Evolutionary conservation across 768 basidiomycete species (phyloP).

Genomic region (Tricholomella constricta): DNA sequence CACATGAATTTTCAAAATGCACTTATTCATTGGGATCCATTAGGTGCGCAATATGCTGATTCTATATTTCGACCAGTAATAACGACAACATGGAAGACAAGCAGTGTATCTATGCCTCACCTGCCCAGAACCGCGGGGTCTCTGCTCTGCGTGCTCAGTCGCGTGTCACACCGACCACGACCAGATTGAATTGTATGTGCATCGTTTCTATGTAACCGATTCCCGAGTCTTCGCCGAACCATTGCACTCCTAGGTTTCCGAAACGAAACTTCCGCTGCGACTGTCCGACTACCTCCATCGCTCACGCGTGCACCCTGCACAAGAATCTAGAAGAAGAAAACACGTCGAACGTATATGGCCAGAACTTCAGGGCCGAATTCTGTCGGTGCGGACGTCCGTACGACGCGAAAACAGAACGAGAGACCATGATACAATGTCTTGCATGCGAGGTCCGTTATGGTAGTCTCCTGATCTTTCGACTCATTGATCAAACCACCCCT

Average conservation of each 20-base stretch:
- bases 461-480: constrained; percentile 1
- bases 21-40: constrained; percentile 61
- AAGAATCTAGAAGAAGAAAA: constrained; percentile 55
- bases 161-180: constrained; percentile 88
- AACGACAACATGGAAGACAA: constrained; percentile 47
- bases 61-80: constrained; percentile 3
- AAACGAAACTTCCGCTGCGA: constrained; percentile 85
- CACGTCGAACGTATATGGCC: constrained; percentile 62
- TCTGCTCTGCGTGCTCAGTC: constrained; percentile 84
- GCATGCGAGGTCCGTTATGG: constrained; percentile 70
- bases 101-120: constrained; percentile 82
- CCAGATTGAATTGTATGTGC: constrained; percentile 70
- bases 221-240: constrained; percentile 8
- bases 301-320: constrained; percentile 68
- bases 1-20: constrained; percentile 66
- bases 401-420: constrained; percentile 69
- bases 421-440: constrained; percentile 90
- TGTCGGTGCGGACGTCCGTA: constrained; percentile 77
- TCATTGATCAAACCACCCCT: constrained; percentile 12
- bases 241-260: constrained; percentile 54
- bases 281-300: constrained; percentile 69
- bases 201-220: background rate
- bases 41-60: constrained; percentile 32
- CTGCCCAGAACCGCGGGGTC: constrained; percentile 65
- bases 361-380: constrained; percentile 72